phyloP scores from a whole-genome alignment of 495 filamentous ascomycete genomes.

The Podospora comata region DNA sequence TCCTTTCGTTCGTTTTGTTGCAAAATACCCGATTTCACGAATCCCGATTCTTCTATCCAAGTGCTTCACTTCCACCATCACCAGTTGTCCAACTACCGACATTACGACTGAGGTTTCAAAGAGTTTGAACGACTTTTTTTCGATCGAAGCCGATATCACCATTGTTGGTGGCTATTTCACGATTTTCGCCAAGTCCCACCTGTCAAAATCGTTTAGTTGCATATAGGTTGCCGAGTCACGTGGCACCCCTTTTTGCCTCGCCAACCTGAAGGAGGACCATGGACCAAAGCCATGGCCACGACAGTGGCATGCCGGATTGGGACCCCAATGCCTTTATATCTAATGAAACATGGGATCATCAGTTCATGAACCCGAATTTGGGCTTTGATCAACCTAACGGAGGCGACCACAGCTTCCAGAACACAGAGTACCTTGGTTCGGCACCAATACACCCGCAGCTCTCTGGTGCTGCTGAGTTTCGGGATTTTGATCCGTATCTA shows the following conservation, averaged over 20 bases:
- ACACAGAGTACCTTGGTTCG: slow-evolving; percentile 24
- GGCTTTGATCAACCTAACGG: slow-evolving; percentile 21
- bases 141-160: not conserved
- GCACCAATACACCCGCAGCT: slow-evolving; percentile 23
- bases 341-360: slow-evolving; percentile 27
- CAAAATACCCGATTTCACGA: not conserved
- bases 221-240: slow-evolving; percentile 11
- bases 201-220: not conserved
- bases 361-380: slow-evolving; percentile 13
- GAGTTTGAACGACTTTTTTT: not conserved
- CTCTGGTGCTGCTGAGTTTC: slow-evolving; percentile 18
- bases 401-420: slow-evolving; percentile 22
- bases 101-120: not conserved
- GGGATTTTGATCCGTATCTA: slow-evolving; percentile 20
- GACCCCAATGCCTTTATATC: slow-evolving; percentile 23
- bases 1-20: not conserved
- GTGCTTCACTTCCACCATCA: not conserved
- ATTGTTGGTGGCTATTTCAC: not conserved
- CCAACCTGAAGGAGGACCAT: slow-evolving; percentile 13
- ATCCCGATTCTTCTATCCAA: not conserved
- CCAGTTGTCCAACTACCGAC: not conserved
- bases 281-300: slow-evolving; percentile 29
- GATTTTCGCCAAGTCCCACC: not conserved
- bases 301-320: slow-evolving; percentile 25
- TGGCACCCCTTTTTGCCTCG: slow-evolving; percentile 23